These are phyloP conservation scores for Daldinia sp. DNA, from an alignment of 2,329 filamentous ascomycete species.

Conservation along the genomic window DNA sequence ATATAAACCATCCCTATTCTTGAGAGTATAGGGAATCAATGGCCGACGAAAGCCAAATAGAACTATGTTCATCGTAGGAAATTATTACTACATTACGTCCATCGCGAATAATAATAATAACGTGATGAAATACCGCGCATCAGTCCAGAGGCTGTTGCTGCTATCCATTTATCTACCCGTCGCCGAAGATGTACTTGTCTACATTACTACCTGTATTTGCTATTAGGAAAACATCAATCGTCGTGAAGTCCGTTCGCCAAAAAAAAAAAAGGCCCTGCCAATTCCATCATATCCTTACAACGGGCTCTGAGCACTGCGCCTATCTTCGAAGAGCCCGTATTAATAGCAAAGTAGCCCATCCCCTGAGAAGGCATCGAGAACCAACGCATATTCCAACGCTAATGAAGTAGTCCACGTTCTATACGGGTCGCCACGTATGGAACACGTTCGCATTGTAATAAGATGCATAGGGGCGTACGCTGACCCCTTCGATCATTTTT, in stretches of 20 bases:
- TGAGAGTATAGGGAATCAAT: background rate
- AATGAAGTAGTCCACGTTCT: slow-evolving; percentile 17
- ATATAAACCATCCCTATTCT: background rate
- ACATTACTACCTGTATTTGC: slow-evolving; percentile 44
- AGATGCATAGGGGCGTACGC: background rate
- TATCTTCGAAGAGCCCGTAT: slow-evolving; percentile 23
- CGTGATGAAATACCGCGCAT: background rate
- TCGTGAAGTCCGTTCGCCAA: slow-evolving; percentile 41
- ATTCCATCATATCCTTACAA: slow-evolving; percentile 41
- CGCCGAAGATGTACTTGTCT: slow-evolving; percentile 33
- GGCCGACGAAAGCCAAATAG: background rate
- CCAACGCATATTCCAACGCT: slow-evolving; percentile 37
- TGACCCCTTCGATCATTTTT: background rate
- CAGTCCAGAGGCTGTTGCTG: background rate
- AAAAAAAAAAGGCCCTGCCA: too few relatives aligned
- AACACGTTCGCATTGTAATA: slow-evolving; percentile 3
- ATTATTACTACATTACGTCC: slow-evolving; percentile 2
- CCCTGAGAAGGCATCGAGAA: slow-evolving; percentile 10
- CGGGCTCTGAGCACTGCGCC: slow-evolving; percentile 11
- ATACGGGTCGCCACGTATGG: slow-evolving; percentile 1
- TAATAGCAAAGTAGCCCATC: slow-evolving; percentile 15
- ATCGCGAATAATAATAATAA: background rate
- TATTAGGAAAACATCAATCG: slow-evolving; percentile 42
- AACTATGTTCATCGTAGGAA: background rate
- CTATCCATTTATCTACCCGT: slow-evolving; percentile 11